Percentiles rank a stretch among this genome's conserved stretches.
Evolutionary conservation across 2,329 filamentous ascomycete genomes (phyloP).

Genomic region (Phyllosticta paracitricarpa): DNA sequence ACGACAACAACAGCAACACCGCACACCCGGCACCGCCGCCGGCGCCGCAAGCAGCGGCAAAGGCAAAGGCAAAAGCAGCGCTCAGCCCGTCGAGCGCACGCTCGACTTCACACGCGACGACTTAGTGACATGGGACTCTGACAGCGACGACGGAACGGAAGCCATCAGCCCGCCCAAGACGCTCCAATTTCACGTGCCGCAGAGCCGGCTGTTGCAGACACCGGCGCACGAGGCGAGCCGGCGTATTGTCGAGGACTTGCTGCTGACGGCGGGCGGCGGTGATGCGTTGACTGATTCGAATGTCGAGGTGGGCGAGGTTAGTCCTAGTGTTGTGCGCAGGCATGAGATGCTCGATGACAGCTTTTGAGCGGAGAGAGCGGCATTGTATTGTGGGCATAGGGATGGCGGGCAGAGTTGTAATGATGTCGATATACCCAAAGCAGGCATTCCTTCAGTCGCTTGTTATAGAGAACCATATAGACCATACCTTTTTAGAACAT

Average conservation of each 20-base stretch:
- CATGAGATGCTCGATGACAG: conserved; percentile 39
- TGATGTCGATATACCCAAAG: not conserved
- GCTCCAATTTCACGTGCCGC: conserved; percentile 73
- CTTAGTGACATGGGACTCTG: conserved; percentile 54
- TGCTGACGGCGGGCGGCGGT: conserved; percentile 60
- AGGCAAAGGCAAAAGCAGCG: not conserved
- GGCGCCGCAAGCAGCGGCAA: not conserved
- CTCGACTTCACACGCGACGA: conserved; percentile 3
- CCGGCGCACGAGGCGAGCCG: conserved; percentile 72
- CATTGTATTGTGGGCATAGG: not conserved
- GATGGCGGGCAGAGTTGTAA: not conserved
- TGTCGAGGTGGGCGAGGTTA: conserved; percentile 29
- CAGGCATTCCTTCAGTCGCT: not conserved
- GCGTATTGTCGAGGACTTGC: conserved; percentile 69
- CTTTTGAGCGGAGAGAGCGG: conserved; percentile 22
- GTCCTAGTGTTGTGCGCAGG: conserved; percentile 38
- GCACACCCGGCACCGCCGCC: not conserved
- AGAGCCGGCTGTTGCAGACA: conserved; percentile 68
- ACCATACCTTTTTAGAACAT: not conserved
- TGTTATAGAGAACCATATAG: not conserved
- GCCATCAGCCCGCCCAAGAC: conserved; percentile 83
- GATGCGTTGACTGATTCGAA: conserved; percentile 39
- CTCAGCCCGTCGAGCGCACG: not conserved
- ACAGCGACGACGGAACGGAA: conserved; percentile 47
- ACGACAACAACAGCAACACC: conserved; percentile 11